Conservation (phyloP, 2,329 filamentous ascomycete genomes). For the Beauveria varroae region DNA sequence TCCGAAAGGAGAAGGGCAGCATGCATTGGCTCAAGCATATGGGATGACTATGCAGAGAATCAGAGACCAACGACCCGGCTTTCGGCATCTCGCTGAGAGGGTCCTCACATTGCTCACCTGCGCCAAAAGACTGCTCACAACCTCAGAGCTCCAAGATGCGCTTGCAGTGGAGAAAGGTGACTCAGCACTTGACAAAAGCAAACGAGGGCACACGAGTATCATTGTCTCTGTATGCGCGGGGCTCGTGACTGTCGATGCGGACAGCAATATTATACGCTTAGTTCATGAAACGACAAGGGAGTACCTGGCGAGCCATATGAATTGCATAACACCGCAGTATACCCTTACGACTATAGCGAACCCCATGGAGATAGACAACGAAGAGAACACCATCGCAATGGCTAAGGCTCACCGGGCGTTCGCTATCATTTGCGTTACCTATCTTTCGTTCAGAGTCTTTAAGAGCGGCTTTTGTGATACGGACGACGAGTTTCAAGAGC, state of each 20-base stretch:
- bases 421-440: neutral
- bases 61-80: conserved; percentile 22
- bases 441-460: neutral
- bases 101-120: conserved; percentile 31
- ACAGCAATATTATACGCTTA: too few species aligned
- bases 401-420: neutral
- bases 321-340: neutral
- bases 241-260: too few species aligned
- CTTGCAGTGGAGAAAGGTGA: conserved; percentile 26
- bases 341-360: neutral
- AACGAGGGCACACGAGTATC: too few species aligned
- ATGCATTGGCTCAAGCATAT: conserved; percentile 31
- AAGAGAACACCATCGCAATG: neutral
- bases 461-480: neutral
- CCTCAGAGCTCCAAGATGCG: conserved; percentile 30
- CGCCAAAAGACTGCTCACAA: conserved; percentile 24
- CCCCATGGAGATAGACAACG: neutral
- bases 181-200: too few species aligned
- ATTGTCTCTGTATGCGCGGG: too few species aligned
- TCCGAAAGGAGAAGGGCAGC: neutral
- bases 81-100: conserved; percentile 24
- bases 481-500: neutral
- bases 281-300: too few species aligned
- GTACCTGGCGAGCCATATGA: too few species aligned
- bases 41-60: conserved; percentile 32